These are phyloP conservation scores for Astrothelium macrocarpum DNA, from an alignment of 495 filamentous ascomycete species.

Conservation along the genomic window DNA sequence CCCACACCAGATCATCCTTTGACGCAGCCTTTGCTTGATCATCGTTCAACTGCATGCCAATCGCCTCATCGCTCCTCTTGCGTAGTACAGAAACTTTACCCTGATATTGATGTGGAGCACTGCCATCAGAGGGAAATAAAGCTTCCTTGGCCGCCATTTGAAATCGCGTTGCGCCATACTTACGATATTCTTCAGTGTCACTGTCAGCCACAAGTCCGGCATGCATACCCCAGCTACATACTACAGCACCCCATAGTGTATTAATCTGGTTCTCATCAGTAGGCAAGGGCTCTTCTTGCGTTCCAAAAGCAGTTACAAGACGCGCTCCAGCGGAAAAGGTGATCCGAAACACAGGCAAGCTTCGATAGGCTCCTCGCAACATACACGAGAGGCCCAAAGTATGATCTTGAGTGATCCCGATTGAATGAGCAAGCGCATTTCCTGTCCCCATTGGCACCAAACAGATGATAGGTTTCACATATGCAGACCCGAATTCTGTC, in stretches of 20 bases:
- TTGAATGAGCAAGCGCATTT: constrained; percentile 76
- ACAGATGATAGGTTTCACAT: constrained; percentile 46
- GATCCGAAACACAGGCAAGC: constrained; percentile 35
- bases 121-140: constrained; percentile 49
- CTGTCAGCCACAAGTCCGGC: constrained; percentile 79
- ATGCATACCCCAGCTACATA: constrained; percentile 81
- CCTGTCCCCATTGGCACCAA: constrained; percentile 76
- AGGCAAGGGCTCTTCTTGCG: constrained; percentile 24
- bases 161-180: constrained; percentile 66
- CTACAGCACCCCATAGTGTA: constrained; percentile 56
- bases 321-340: constrained; percentile 57
- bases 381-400: constrained; percentile 48
- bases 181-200: constrained; percentile 68
- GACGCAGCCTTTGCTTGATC: neutral
- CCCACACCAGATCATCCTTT: constrained; percentile 11
- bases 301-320: constrained; percentile 39
- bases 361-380: constrained; percentile 18
- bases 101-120: constrained; percentile 56
- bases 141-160: constrained; percentile 70
- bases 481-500: constrained; percentile 14
- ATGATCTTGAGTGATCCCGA: constrained; percentile 32
- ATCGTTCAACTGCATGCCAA: constrained; percentile 3
- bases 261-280: constrained; percentile 29
- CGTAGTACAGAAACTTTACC: constrained; percentile 44
- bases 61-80: constrained; percentile 13